Conservation (phyloP, 306 rosid species). For the Pterocarpus santalinus region DNA sequence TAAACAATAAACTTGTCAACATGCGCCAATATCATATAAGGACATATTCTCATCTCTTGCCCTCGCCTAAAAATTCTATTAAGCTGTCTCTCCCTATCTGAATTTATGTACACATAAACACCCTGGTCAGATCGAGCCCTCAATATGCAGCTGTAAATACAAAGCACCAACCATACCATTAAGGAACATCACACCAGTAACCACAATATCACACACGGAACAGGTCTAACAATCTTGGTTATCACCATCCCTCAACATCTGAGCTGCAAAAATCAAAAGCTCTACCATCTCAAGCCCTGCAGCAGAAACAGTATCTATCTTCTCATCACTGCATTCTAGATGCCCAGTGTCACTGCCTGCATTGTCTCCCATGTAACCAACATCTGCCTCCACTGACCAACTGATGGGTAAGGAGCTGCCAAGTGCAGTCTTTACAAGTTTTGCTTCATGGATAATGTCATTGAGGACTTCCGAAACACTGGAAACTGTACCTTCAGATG, state of each 20-base stretch:
- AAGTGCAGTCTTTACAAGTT: constrained; percentile 89
- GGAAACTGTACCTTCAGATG: constrained; percentile 55
- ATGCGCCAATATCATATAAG: neutral
- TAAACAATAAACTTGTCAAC: too few species aligned
- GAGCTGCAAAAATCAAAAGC: constrained; percentile 82
- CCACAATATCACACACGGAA: constrained; percentile 13
- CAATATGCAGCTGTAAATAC: neutral
- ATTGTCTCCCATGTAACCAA: constrained; percentile 46
- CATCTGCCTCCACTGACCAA: constrained; percentile 79
- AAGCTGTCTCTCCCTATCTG: constrained; percentile 16
- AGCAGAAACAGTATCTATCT: constrained; percentile 77
- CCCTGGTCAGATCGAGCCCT: neutral
- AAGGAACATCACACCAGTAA: constrained; percentile 24
- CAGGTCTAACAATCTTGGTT: constrained; percentile 38
- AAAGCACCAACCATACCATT: constrained; percentile 24
- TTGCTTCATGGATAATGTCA: constrained; percentile 70
- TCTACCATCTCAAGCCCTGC: constrained; percentile 99
- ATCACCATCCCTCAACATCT: constrained; percentile 61
- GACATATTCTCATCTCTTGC: neutral
- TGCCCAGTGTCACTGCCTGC: constrained; percentile 46
- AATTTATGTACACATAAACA: constrained; percentile 37
- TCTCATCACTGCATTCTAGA: constrained; percentile 59
- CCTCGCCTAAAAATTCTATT: constrained; percentile 20
- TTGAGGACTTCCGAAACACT: constrained; percentile 59
- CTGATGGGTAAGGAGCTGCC: constrained; percentile 92